Base-by-base conservation (phyloP, 202 grass and related monocot species). In the Panicum hallii region DNA sequence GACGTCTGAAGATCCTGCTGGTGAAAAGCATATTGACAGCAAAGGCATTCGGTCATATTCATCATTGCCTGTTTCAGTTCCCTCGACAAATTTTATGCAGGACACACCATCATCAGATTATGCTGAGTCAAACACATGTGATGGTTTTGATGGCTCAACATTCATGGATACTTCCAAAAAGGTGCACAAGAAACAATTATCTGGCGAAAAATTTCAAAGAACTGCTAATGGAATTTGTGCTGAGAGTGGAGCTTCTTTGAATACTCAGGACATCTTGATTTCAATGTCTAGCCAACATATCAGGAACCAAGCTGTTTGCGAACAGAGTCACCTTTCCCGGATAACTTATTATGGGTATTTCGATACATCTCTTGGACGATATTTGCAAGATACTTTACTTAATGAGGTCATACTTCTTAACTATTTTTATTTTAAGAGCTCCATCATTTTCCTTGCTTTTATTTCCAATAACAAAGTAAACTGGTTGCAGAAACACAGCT, bases 321-420 rank as follows among this genome's bases (percentile, higher is more conserved):
- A 96, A 63, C 88, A 92, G 81, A 92, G 84, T 58, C 93, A 99
- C 87, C 84, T 99, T 82, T 99, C 91, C 23, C 88, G 93, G 49
- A 99, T 99, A 87, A 99, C 89, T 63, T 99, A 99, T 57, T 99
- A 99, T 79, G 91, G 96, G 34, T 84, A 90, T 86, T 96, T 85
- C 52, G 93, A 99, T 83, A 85, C 81, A 19, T 94, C 93, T 28
- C 91, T 99, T 67, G 96, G 96, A 72, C 70, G 90, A 86, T 90
- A 89, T 90, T 85, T 95, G 82, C 86, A 81, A 85, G 90, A 96
- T 73, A 83, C 90, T 75, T 88, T 99, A 79, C 93, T 96, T 75
- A 93, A 89, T 82, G 65, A 96, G 96, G 96, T 99, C 53, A 60
- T 71, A 79, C 7, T 70, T 86, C 20, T 86, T 87, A 90, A 75